A percentile compares a stretch with the other conserved stretches of the same genome.
These are phyloP conservation scores for Phaeosphaeria sp. DNA, from an alignment of 2,329 filamentous ascomycete species.

Conservation along the genomic window DNA sequence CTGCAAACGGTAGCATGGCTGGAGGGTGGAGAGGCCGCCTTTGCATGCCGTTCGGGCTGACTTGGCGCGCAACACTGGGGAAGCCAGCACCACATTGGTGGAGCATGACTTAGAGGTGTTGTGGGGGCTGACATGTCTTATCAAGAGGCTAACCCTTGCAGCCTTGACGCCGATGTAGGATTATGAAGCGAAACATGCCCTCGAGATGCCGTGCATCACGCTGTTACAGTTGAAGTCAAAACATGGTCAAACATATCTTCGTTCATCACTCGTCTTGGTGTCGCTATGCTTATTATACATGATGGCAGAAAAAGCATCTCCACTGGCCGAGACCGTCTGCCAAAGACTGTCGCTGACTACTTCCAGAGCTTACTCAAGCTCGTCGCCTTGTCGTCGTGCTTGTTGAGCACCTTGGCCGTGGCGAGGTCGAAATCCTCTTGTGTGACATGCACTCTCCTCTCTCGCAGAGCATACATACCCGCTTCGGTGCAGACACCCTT, in stretches of 20 bases:
- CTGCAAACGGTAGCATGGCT: neutral
- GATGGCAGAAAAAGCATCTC: slow-evolving; percentile 6
- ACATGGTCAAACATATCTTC: neutral
- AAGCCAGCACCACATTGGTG: neutral
- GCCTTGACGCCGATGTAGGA: neutral
- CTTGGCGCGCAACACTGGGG: neutral
- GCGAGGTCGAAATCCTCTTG: slow-evolving; percentile 99
- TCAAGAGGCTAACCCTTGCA: neutral
- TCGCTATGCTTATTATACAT: slow-evolving; percentile 26
- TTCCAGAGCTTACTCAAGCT: slow-evolving; percentile 88
- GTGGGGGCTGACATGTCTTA: neutral
- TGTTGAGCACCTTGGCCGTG: slow-evolving; percentile 99
- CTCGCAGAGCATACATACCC: slow-evolving; percentile 95
- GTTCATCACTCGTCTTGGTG: neutral
- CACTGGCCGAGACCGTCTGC: neutral
- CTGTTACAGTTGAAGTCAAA: neutral
- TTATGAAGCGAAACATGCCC: neutral
- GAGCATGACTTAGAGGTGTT: neutral
- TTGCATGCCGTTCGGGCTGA: neutral
- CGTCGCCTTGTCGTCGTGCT: slow-evolving; percentile 98
- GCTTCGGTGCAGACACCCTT: slow-evolving; percentile 99
- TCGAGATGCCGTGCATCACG: neutral
- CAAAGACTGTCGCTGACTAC: slow-evolving; percentile 50
- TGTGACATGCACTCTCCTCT: slow-evolving; percentile 95
- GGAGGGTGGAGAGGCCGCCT: neutral